Conservation (phyloP, 2,329 filamentous ascomycete genomes). For the Fusarium foetens region DNA sequence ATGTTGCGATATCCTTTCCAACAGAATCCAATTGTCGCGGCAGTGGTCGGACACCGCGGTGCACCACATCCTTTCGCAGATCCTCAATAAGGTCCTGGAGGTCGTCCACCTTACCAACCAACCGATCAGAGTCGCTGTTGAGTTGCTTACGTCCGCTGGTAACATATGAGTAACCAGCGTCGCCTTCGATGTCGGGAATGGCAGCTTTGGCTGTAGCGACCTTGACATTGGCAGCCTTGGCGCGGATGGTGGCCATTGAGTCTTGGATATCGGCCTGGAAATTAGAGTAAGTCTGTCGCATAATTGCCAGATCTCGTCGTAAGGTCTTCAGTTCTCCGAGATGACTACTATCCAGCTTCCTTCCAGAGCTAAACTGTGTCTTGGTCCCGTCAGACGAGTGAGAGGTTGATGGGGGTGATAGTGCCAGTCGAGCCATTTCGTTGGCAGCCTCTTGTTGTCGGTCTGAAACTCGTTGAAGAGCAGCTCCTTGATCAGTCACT, state of each 20-base stretch:
- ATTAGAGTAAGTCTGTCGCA: constrained; percentile 91
- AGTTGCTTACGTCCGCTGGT: constrained; percentile 87
- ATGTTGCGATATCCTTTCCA: constrained; percentile 83
- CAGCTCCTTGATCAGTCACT: constrained; percentile 82
- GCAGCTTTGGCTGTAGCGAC: constrained; percentile 75
- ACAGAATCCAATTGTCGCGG: constrained; percentile 90
- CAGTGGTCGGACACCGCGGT: constrained; percentile 88
- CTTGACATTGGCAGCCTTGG: constrained; percentile 85
- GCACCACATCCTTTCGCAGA: constrained; percentile 94
- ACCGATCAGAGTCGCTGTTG: constrained; percentile 85
- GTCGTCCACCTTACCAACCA: constrained; percentile 93
- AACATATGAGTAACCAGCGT: constrained; percentile 87
- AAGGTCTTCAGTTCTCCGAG: constrained; percentile 82
- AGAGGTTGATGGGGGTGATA: constrained; percentile 58
- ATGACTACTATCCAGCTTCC: constrained; percentile 68
- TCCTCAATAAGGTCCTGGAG: constrained; percentile 98
- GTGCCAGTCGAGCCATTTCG: constrained; percentile 76
- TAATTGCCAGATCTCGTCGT: constrained; percentile 86
- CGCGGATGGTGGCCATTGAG: constrained; percentile 85
- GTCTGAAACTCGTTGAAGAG: constrained; percentile 88
- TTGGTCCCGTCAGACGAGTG: constrained; percentile 55
- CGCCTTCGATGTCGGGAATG: constrained; percentile 77
- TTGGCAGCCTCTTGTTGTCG: constrained; percentile 89
- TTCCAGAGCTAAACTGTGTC: constrained; percentile 46
- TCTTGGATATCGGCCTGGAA: constrained; percentile 89